phyloP scores from a whole-genome alignment of 2,329 filamentous ascomycete genomes.

The Hypomyces perniciosus region DNA sequence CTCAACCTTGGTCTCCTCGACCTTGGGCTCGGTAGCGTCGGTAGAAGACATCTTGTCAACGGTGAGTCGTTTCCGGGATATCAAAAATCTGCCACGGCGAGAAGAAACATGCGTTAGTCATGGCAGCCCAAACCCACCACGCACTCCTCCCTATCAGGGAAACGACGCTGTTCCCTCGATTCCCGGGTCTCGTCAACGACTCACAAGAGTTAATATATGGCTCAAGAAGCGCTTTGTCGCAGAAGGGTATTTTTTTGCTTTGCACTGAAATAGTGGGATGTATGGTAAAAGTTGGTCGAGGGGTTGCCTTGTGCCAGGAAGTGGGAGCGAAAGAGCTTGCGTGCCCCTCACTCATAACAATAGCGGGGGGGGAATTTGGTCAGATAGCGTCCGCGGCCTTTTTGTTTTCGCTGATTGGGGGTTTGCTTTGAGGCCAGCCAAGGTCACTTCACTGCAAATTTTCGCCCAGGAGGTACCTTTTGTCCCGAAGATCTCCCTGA shows the following conservation, averaged over 20 bases:
- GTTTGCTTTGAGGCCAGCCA: too few relatives aligned
- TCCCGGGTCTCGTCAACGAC: too few relatives aligned
- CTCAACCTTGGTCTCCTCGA: constrained; percentile 36
- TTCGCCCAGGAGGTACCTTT: too few relatives aligned
- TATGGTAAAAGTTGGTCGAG: not conserved
- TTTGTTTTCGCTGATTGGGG: not conserved
- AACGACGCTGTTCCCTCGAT: too few relatives aligned
- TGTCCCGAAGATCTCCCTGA: too few relatives aligned
- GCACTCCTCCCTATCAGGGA: not conserved
- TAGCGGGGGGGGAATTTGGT: not conserved
- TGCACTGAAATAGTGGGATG: not conserved
- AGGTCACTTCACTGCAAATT: too few relatives aligned
- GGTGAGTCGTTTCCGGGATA: constrained; percentile 12
- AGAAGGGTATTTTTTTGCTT: not conserved
- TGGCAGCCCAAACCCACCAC: not conserved
- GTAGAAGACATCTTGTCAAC: constrained; percentile 40
- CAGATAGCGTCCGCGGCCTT: not conserved
- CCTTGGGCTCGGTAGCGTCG: constrained; percentile 50
- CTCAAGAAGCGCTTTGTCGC: not conserved
- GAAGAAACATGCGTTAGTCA: not conserved
- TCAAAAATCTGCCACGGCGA: constrained; percentile 8
- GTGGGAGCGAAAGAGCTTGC: constrained; percentile 1
- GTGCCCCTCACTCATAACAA: not conserved
- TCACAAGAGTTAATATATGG: too few relatives aligned
- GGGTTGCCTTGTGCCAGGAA: not conserved